A percentile compares a stretch with the other conserved stretches of the same genome.
Evolutionary conservation across 225 moss, liverwort and hornwort species (phyloP).

Genomic region (Rhytidiadelphus loreus): DNA sequence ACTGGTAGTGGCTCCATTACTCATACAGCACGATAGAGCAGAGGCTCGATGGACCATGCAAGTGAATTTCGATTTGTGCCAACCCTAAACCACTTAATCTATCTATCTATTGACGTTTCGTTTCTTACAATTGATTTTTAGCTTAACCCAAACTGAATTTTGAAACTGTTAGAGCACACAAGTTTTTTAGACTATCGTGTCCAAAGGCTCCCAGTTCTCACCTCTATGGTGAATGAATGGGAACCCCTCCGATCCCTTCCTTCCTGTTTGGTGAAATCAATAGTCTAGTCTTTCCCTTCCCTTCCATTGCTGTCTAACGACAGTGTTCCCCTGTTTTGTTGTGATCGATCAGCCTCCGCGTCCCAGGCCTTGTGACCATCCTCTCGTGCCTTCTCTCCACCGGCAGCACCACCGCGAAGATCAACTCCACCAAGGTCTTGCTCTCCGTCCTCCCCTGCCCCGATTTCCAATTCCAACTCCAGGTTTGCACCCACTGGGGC

Average conservation of each 20-base stretch:
- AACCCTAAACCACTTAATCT: no score
- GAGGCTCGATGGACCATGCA: background rate
- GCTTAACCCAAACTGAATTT: no score
- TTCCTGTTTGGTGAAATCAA: background rate
- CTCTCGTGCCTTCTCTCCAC: conserved; percentile 33
- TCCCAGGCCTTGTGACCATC: conserved; percentile 16
- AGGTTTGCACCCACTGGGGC: conserved; percentile 16
- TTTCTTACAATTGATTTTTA: background rate
- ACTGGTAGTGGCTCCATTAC: background rate
- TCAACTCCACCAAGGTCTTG: conserved; percentile 27
- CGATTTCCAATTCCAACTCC: conserved; percentile 5
- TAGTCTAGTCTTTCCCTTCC: no score
- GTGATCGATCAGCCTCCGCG: background rate
- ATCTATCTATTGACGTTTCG: background rate
- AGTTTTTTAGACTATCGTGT: background rate
- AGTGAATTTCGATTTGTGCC: background rate
- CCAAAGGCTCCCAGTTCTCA: background rate
- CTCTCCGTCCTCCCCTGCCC: background rate
- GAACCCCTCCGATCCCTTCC: background rate
- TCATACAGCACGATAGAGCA: no score
- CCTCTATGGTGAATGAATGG: background rate
- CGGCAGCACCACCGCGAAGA: conserved; percentile 22
- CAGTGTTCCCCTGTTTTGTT: background rate
- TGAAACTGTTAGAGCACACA: background rate
- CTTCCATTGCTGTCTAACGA: background rate